Base-by-base conservation (phyloP, 768 basidiomycete genomes). In the Auricularia cornea region DNA sequence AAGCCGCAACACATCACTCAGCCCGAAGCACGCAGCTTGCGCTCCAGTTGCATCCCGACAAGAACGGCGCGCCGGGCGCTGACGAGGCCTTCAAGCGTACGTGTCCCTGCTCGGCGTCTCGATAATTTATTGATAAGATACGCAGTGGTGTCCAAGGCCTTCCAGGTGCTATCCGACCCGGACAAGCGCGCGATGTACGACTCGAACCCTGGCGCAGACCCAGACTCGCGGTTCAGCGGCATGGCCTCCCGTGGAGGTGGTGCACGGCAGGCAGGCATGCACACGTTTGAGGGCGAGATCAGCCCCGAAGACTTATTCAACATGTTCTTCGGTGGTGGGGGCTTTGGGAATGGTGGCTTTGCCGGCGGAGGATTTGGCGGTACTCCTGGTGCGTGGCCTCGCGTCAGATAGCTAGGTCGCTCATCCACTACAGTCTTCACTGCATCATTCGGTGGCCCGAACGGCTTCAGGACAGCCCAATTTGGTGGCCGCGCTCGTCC, bases 71-170 rank as follows among this genome's bases (percentile, higher is more conserved):
- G 23, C 95, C 96, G n/a, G 92, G 93, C 44, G 96, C 96, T 18
- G 96, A 98, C 65, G 96, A 98, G 72, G 96, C 96, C 2, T 98
- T 98, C 78, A 98, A 98, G 79, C 80, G 96, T 98, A 70, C 61
- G 88, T 81, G 44, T 64, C 30, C 60, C 33, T 63, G 60, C 31
- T 64, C 51, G 4, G 29, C 64, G 62, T 30, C 59, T 33, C 64
- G 62, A 62, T 26, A 51, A 63, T 26, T 69, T 59, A 18, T 26
- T 54, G 57, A 48, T 35, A 29, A 51, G 35, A 20, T 67, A 2
- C 61, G 12, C 70, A 98, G 96, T 95, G 89, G 93, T 98, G 31
- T 96, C 94, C 3, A 98, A 97, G 76, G 94, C 95, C 11, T 98
- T 98, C 76, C 94, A 96, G 72, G 88, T 98, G 10, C 78, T 98